Evolutionary conservation across 306 rosid genomes (phyloP).

Genomic region (Dalbergia cultrata): DNA sequence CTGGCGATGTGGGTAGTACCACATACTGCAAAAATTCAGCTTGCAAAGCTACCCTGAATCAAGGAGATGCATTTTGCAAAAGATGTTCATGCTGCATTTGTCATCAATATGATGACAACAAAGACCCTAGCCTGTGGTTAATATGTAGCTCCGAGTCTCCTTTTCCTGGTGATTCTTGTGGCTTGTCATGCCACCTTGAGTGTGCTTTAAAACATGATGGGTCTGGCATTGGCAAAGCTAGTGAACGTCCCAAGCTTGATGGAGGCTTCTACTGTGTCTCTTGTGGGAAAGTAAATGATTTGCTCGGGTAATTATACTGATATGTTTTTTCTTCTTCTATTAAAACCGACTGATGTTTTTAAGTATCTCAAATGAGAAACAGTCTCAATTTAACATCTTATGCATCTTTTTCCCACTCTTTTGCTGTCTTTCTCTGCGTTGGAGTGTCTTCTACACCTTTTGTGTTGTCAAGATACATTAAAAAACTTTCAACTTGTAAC

Average conservation of each 20-base stretch:
- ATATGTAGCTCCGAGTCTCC: constrained; percentile 91
- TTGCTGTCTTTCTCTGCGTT: constrained; percentile 12
- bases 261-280: constrained; percentile 87
- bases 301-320: constrained; percentile 77
- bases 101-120: constrained; percentile 88
- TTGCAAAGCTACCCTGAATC: constrained; percentile 81
- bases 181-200: constrained; percentile 98
- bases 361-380: constrained; percentile 29
- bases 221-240: constrained; percentile 73
- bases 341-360: neutral
- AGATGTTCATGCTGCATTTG: constrained; percentile 97
- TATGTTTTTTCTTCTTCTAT: neutral
- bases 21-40: constrained; percentile 89
- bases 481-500: neutral
- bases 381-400: constrained; percentile 13
- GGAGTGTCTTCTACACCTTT: constrained; percentile 30
- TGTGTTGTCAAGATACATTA: constrained; percentile 28
- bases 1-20: constrained; percentile 48
- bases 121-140: constrained; percentile 98
- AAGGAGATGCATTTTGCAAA: constrained; percentile 77
- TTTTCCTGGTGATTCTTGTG: constrained; percentile 82
- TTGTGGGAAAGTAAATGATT: constrained; percentile 88
- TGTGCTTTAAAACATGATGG: constrained; percentile 81
- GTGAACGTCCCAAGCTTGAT: constrained; percentile 62
- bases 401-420: neutral